Evolutionary conservation across 352 stramenopile species (phyloP).

Genomic region (Blastocystis sp.): DNA sequence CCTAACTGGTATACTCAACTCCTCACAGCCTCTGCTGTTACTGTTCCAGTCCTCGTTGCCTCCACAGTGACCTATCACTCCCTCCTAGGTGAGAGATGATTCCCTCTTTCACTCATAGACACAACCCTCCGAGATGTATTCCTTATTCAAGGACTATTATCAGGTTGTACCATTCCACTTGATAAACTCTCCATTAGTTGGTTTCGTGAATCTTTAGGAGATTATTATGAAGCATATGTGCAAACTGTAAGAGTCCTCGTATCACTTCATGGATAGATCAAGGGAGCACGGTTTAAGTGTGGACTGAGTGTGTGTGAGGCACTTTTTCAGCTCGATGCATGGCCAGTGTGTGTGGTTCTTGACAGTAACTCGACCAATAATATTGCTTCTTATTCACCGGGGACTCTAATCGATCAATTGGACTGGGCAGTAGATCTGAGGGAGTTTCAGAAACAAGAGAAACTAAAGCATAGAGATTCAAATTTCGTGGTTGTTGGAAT

Average conservation of each 20-base stretch:
- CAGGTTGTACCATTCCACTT: conserved; percentile 3
- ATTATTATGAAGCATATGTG: conserved; percentile 45
- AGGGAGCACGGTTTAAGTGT: conserved; percentile 42
- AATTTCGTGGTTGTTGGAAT: neutral
- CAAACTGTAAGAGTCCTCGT: neutral
- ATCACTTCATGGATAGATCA: neutral
- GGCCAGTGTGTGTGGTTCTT: conserved; percentile 13
- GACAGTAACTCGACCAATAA: conserved; percentile 17
- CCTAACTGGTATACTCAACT: conserved; percentile 15
- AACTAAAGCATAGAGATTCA: neutral
- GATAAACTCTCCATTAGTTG: neutral
- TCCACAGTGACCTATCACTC: neutral
- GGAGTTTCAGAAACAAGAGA: conserved; percentile 5
- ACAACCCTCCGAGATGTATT: conserved; percentile 1
- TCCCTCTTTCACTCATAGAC: neutral
- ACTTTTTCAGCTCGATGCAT: conserved; percentile 1
- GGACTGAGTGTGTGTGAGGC: conserved; percentile 22
- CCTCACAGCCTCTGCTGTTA: neutral
- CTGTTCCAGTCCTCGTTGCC: neutral
- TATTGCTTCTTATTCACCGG: neutral
- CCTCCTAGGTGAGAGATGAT: neutral
- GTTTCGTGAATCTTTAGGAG: conserved; percentile 21
- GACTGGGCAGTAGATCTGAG: conserved; percentile 3
- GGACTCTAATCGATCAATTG: conserved; percentile 25
- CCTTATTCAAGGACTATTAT: neutral